Base-by-base conservation (phyloP, 345 rosid species). In the Cardiospermum halicacabum region DNA sequence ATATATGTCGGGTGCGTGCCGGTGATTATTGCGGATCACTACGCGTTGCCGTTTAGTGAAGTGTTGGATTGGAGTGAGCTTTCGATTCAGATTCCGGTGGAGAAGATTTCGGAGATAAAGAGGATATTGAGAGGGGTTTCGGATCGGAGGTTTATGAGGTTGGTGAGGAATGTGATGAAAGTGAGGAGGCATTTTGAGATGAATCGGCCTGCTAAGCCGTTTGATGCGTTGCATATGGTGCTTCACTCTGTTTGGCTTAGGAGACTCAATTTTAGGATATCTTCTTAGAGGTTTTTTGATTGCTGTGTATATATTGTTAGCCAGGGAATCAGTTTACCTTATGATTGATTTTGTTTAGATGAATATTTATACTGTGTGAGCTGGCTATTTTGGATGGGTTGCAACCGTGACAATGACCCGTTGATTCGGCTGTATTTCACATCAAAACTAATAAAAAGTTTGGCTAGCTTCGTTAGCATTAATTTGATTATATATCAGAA, bases 181-280 rank as follows among this genome's bases (percentile, higher is more conserved):
- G 83, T 80, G 11, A 67, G 57, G 3, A 74, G 73, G 13, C 89
- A 88, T 77, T 88, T 88, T 25, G 63, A 61, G 58, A 48, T 88
- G 10, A 82, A 88, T 58, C 75, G 85, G 9, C 86, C 85, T 2
- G 62, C 86, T 16, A 69, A 80, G 71, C 88, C 88, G 1, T 87
- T 70, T 68, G 94, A 85, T 70, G 71, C 80, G 58, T 39, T 87
- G 68, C 81, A 81, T 62, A 87, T 87, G 94, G 69, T 87, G 16
- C 65, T 83, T 66, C 94, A 87, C 57, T 87, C 90, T 9, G 69
- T 85, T 1, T 87, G 94, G 94, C 72, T 87, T 26, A 83, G 88
- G 40, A 76, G 90, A 73, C 79, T 87, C 28, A 84, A 86, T 62
- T 43, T 81, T 32, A 71, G 72, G 65, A 32, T 75, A 48, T 70